Conservation (phyloP, 805 yeast genomes). For the Scheffersomyces ergatensis region DNA sequence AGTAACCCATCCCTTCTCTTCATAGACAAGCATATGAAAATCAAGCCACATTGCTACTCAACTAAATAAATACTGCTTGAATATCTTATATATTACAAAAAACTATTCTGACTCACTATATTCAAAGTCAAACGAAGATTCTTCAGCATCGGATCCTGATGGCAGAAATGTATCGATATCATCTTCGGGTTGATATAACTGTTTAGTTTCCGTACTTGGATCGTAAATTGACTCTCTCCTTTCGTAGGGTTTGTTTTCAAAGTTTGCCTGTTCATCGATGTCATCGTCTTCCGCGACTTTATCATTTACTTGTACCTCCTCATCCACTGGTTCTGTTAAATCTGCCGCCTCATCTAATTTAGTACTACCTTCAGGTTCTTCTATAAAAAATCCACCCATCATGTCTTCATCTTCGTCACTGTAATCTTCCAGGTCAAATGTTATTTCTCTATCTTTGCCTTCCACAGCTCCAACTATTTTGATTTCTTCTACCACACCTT, state of each 20-base stretch:
- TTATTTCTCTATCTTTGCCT: neutral
- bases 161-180: too few relatives aligned
- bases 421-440: neutral
- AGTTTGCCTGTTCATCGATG: constrained; percentile 5
- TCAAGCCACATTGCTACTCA: too few relatives aligned
- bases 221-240: neutral
- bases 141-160: too few relatives aligned
- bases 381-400: constrained; percentile 2
- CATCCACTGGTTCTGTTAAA: neutral
- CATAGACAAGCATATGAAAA: too few relatives aligned
- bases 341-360: too few relatives aligned
- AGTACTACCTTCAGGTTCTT: neutral
- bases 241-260: neutral
- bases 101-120: too few relatives aligned
- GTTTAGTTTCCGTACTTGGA: too few relatives aligned
- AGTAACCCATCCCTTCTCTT: too few relatives aligned
- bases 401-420: constrained; percentile 19
- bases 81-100: too few relatives aligned
- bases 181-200: too few relatives aligned
- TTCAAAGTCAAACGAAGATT: too few relatives aligned
- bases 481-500: constrained; percentile 18
- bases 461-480: neutral
- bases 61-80: too few relatives aligned
- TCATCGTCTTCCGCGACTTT: constrained; percentile 2
- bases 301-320: neutral